Evolutionary conservation across 2,329 filamentous ascomycete species (phyloP), one percentile per base, ranked within the genome.

Genomic region (Mariannaea elegans): DNA sequence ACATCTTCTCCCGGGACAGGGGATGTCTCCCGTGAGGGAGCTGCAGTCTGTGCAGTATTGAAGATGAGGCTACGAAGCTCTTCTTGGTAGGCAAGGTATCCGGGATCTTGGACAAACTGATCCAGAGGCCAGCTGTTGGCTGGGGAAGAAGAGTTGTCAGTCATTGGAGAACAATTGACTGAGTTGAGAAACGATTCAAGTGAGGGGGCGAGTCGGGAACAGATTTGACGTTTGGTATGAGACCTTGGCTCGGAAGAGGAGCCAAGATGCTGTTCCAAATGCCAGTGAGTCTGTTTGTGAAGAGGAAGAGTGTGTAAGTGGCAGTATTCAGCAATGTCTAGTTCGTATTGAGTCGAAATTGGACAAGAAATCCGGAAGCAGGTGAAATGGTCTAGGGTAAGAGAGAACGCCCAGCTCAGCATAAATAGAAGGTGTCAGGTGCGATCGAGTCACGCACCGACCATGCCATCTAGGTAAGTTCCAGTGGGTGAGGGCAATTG

Each of bases 61-160:
- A 82, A 81, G 29, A 82, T 79, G 59, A 82, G 77, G 18, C 73
- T 76, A 47, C 78, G 76, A 13, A 82, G 72, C 63, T 82, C 78
- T 64, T 82, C 78, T 58, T 79, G 78, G 47, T 79, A 82, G 8
- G 76, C 77, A 23, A 80, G 74, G 54, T 80, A 82, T 1, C 75
- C 76, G 1, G 79, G 79, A 58, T 82, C 73, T 16, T 72, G 70
- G 7, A 71, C 68, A 46, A 78, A 77, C 53, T 76, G 73, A 24
- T 78, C 76, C 2, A 73, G 65, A 2, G 71, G 64, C 73, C 73
- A 73, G 52, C 67, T 72, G 56, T 65, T 69, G 61, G 67, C 68
- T 1, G 72, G 71, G 4, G 65, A 68, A 4, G 72, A 73, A 0
- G 67, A 68, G 42, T 61, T 64, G 9, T 70, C 65, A 19, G 62